Percentiles rank a stretch among this genome's conserved stretches.
Conservation (phyloP, 2,329 filamentous ascomycete genomes). For the Septoria petroselini region DNA sequence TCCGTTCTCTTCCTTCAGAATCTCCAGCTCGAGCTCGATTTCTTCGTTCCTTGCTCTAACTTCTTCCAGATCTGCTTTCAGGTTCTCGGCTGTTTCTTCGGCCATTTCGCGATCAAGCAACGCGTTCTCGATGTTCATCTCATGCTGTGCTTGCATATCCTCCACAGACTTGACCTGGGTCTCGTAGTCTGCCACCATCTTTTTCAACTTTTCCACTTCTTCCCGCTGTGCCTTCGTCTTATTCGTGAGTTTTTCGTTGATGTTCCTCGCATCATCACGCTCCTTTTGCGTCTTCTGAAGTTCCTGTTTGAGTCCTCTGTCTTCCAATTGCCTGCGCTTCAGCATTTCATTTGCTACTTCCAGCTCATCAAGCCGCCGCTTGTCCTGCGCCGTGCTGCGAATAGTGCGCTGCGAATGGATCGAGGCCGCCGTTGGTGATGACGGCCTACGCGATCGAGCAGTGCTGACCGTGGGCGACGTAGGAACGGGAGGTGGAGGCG, state of each 20-base stretch:
- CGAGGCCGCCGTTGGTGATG: constrained; percentile 35
- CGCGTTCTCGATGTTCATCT: constrained; percentile 79
- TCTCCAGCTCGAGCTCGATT: constrained; percentile 80
- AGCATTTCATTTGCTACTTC: constrained; percentile 83
- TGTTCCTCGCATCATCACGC: constrained; percentile 72
- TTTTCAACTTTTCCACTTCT: constrained; percentile 73
- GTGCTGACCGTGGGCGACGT: constrained; percentile 24
- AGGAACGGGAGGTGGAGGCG: constrained; percentile 33
- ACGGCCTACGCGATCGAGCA: constrained; percentile 33
- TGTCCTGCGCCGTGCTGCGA: constrained; percentile 51
- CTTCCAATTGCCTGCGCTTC: constrained; percentile 81
- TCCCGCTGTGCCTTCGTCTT: constrained; percentile 84
- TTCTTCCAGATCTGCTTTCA: constrained; percentile 75
- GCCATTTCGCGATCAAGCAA: constrained; percentile 93
- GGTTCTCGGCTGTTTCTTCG: constrained; percentile 81
- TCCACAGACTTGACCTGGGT: constrained; percentile 67
- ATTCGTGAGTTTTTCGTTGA: constrained; percentile 85
- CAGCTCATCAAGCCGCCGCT: constrained; percentile 76
- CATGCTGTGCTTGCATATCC: constrained; percentile 75
- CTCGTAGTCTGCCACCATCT: constrained; percentile 73
- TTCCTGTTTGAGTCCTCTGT: constrained; percentile 77
- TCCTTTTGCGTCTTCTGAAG: constrained; percentile 74
- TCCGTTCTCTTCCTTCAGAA: constrained; percentile 80
- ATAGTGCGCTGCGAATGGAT: constrained; percentile 35
- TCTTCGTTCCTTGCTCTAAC: constrained; percentile 77